A percentile compares a stretch with the other conserved stretches of the same genome.
These are phyloP conservation scores for Artemisia annua DNA, from an alignment of 129 eudicot species.

Conservation along the genomic window DNA sequence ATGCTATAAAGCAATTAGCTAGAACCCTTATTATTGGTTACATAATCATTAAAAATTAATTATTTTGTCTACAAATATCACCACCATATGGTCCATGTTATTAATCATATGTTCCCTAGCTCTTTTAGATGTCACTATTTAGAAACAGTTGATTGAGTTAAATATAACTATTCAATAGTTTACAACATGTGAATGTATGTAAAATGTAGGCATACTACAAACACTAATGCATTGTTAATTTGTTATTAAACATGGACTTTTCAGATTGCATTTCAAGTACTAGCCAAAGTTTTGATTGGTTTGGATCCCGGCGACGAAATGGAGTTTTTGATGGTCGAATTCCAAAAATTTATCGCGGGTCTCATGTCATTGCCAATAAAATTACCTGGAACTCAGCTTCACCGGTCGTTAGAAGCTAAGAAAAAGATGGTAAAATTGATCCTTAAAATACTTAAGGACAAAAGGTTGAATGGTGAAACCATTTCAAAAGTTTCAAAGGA, in stretches of 20 bases:
- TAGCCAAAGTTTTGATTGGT: conserved; percentile 78
- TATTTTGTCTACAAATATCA: conserved; percentile 43
- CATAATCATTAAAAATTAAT: conserved; percentile 33
- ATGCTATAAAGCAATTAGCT: conserved; percentile 33
- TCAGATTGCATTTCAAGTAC: conserved; percentile 93
- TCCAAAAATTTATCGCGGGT: conserved; percentile 86
- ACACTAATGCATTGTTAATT: neutral
- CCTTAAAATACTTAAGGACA: conserved; percentile 49
- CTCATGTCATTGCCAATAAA: conserved; percentile 86
- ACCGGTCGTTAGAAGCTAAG: conserved; percentile 84
- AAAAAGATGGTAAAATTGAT: conserved; percentile 70
- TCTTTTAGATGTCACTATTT: conserved; percentile 29
- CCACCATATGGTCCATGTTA: conserved; percentile 43
- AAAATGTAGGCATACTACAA: too few relatives aligned
- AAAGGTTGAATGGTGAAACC: conserved; percentile 25
- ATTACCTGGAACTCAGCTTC: conserved; percentile 81
- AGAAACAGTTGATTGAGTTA: neutral
- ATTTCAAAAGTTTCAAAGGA: conserved; percentile 43
- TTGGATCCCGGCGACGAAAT: conserved; percentile 78
- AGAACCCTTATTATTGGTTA: conserved; percentile 44
- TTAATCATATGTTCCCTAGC: conserved; percentile 31
- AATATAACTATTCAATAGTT: too few relatives aligned
- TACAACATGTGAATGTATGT: too few relatives aligned
- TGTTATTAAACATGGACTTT: neutral
- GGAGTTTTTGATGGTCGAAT: conserved; percentile 68